Percentiles rank a stretch among this genome's conserved stretches.
These are phyloP conservation scores for Penstemon eatonii DNA, from an alignment of 257 asterid species.

Conservation along the genomic window DNA sequence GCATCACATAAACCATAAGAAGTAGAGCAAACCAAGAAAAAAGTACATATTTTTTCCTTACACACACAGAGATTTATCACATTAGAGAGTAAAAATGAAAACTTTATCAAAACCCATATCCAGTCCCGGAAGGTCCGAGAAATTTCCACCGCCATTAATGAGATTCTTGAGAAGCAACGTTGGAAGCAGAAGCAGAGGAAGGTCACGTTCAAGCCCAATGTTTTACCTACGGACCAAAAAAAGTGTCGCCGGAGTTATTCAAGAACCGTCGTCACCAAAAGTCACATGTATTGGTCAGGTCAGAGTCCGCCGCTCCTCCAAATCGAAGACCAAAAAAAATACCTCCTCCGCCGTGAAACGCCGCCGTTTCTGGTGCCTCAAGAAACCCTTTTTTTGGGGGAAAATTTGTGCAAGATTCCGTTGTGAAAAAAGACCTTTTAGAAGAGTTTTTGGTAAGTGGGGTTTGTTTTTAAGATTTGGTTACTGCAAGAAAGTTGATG, in stretches of 20 bases:
- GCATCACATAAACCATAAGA: neutral
- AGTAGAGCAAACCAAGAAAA: neutral
- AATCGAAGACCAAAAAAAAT: constrained; percentile 29
- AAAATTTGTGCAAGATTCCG: constrained; percentile 25
- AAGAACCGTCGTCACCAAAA: constrained; percentile 82
- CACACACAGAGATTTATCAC: neutral
- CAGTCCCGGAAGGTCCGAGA: constrained; percentile 70
- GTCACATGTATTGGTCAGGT: constrained; percentile 95
- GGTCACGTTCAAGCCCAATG: constrained; percentile 70
- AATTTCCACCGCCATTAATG: constrained; percentile 87
- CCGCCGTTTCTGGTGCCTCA: constrained; percentile 41
- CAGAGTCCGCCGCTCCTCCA: constrained; percentile 56
- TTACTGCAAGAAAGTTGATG: constrained; percentile 49
- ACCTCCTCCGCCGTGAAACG: constrained; percentile 18
- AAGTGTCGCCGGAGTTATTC: constrained; percentile 27
- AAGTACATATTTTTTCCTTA: neutral
- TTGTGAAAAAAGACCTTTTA: constrained; percentile 21
- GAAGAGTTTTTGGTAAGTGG: constrained; percentile 39
- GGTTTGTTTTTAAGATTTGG: constrained; percentile 42
- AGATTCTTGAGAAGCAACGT: constrained; percentile 63
- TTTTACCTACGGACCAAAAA: constrained; percentile 53
- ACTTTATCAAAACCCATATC: constrained; percentile 60
- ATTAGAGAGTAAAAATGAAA: constrained; percentile 37
- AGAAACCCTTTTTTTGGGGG: constrained; percentile 24
- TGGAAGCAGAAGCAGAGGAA: constrained; percentile 73